These are phyloP conservation scores for Astrocystis sublimbata DNA, from an alignment of 495 filamentous ascomycete species.

Conservation along the genomic window DNA sequence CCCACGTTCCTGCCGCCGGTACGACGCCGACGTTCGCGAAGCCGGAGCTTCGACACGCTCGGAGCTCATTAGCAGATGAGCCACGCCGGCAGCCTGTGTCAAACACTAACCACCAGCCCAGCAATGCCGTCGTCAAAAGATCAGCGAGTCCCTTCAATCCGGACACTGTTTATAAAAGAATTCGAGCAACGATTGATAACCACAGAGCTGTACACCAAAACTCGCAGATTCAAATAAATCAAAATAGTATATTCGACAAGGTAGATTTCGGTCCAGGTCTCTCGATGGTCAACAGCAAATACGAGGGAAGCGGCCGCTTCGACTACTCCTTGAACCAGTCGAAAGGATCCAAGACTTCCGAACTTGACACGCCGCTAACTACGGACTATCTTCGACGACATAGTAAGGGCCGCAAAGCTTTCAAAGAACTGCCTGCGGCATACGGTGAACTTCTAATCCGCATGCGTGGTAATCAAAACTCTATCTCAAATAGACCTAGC, in stretches of 20 bases:
- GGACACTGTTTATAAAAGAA: conserved; percentile 53
- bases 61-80: conserved; percentile 41
- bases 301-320: conserved; percentile 51
- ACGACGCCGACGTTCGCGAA: conserved; percentile 43
- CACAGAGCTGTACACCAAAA: conserved; percentile 26
- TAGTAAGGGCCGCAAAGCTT: conserved; percentile 32
- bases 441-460: conserved; percentile 37
- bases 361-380: conserved; percentile 34
- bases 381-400: conserved; percentile 44
- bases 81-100: conserved; percentile 27
- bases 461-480: conserved; percentile 27
- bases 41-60: conserved; percentile 50
- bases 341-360: conserved; percentile 20
- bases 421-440: conserved; percentile 41
- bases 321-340: conserved; percentile 36
- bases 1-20: conserved; percentile 24
- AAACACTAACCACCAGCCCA: conserved; percentile 28
- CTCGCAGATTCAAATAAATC: conserved; percentile 20
- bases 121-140: conserved; percentile 37
- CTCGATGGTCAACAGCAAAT: conserved; percentile 51
- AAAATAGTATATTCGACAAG: conserved; percentile 48
- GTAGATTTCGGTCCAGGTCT: conserved; percentile 52
- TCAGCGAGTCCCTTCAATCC: conserved; percentile 51
- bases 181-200: conserved; percentile 42
- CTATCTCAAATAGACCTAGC: conserved; percentile 28